Percentiles rank a stretch among this genome's conserved stretches.
phyloP scores from a whole-genome alignment of 1,284 basidiomycete species.

The Apiotrichum domesticum region DNA sequence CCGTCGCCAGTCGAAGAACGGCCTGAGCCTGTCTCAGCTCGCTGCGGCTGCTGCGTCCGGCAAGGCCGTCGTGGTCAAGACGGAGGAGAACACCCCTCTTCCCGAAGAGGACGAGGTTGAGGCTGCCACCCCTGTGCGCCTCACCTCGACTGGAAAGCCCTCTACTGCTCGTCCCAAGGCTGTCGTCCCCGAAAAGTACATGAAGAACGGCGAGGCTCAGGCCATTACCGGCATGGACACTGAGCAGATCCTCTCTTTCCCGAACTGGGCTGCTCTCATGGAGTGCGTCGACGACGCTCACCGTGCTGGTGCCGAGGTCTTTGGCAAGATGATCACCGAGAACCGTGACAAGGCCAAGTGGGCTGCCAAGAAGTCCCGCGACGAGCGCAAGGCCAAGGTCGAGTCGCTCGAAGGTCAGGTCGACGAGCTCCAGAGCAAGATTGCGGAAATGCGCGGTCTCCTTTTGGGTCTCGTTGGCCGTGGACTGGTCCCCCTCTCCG shows the following conservation, averaged over 20 bases:
- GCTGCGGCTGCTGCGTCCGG: conserved; percentile 19
- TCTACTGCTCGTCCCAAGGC: conserved; percentile 37
- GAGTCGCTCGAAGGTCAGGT: conserved; percentile 33
- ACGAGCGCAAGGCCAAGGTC: conserved; percentile 36
- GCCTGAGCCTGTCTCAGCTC: conserved; percentile 18
- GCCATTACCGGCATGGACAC: conserved; percentile 30
- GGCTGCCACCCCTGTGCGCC: conserved; percentile 13
- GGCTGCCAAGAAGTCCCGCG: conserved; percentile 39
- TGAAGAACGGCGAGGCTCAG: conserved; percentile 35
- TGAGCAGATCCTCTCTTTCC: conserved; percentile 27
- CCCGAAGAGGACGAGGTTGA: conserved; percentile 9
- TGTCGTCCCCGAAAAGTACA: conserved; percentile 37
- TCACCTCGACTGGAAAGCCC: conserved; percentile 32
- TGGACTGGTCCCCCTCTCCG: conserved; percentile 22
- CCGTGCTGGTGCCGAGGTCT: conserved; percentile 24
- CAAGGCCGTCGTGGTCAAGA: conserved; percentile 3
- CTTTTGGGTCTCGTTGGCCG: conserved; percentile 25
- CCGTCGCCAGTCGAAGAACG: conserved; percentile 22
- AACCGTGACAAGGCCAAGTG: conserved; percentile 40
- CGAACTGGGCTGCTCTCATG: conserved; percentile 26
- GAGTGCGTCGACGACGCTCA: conserved; percentile 26
- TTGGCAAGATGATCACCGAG: conserved; percentile 37
- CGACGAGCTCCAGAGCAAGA: conserved; percentile 22
- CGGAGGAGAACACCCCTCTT: background rate
- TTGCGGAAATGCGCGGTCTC: conserved; percentile 23